These are phyloP conservation scores for Aspergillus cejpii DNA, from an alignment of 2,329 filamentous ascomycete genomes.

Conservation along the genomic window DNA sequence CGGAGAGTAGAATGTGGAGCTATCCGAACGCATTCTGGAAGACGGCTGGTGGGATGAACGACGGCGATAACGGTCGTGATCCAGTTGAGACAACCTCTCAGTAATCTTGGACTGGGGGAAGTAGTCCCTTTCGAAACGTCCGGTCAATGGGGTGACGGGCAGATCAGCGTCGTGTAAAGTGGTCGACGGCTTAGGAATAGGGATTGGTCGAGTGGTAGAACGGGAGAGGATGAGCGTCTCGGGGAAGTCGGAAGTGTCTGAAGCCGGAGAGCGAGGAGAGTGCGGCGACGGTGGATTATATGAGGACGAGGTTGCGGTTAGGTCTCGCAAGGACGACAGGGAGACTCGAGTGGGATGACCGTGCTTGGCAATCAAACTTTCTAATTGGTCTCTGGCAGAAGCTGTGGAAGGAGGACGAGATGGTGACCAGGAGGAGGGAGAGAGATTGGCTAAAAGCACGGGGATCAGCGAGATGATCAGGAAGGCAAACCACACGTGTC, in stretches of 20 bases:
- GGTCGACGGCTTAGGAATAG: conserved; percentile 27
- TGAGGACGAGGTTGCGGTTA: conserved; percentile 34
- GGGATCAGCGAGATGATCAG: conserved; percentile 23
- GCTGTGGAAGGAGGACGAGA: conserved; percentile 21
- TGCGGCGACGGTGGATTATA: conserved; percentile 30
- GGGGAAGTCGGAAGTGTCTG: conserved; percentile 18
- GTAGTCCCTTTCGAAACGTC: conserved; percentile 34
- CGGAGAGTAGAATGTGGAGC: conserved; percentile 28
- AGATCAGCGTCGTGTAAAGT: conserved; percentile 27
- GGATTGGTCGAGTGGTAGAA: conserved; percentile 31
- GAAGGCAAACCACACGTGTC: conserved; percentile 26
- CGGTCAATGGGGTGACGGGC: conserved; percentile 35
- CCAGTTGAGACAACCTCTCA: conserved; percentile 13
- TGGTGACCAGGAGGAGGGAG: conserved; percentile 20
- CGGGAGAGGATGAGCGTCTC: conserved; percentile 25
- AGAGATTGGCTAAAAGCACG: conserved; percentile 21
- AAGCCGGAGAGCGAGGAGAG: conserved; percentile 21
- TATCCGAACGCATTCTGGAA: conserved; percentile 31
- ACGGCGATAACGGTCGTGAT: conserved; percentile 11
- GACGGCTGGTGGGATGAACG: conserved; percentile 7
- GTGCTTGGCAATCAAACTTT: conserved; percentile 35
- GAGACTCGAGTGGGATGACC: conserved; percentile 36
- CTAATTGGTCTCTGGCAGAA: conserved; percentile 31
- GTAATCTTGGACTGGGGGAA: conserved; percentile 29
- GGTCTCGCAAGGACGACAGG: conserved; percentile 34